A percentile compares a stretch with the other conserved stretches of the same genome.
Conservation (phyloP, 805 yeast genomes). For the Saccharomycopsis vini region DNA sequence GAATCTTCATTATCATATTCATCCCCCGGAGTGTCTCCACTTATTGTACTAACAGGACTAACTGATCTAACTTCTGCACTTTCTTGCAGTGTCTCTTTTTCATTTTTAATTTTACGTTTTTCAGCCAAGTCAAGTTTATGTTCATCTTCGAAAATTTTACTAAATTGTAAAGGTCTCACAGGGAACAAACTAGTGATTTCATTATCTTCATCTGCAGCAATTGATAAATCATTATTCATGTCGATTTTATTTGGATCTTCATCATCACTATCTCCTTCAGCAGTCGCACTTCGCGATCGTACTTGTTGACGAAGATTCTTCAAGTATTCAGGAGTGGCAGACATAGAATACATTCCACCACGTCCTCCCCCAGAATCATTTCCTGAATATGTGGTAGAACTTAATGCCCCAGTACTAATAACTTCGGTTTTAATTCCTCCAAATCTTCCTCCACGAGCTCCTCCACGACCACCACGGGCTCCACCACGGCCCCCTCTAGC, state of each 20-base stretch:
- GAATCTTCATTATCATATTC: slow-evolving; percentile 14
- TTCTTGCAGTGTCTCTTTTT: too few relatives aligned
- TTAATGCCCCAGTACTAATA: slow-evolving; percentile 65
- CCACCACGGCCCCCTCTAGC: slow-evolving; percentile 29
- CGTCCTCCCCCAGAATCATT: background rate
- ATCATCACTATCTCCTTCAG: slow-evolving; percentile 20
- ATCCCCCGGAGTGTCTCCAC: background rate
- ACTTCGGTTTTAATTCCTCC: slow-evolving; percentile 41
- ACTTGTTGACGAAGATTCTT: slow-evolving; percentile 7
- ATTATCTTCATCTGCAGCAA: slow-evolving; percentile 34
- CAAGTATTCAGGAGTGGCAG: slow-evolving; percentile 31
- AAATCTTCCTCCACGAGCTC: slow-evolving; percentile 26
- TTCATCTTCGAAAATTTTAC: slow-evolving; percentile 27
- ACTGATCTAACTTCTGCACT: too few relatives aligned
- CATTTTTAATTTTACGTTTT: background rate
- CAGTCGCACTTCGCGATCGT: slow-evolving; percentile 16
- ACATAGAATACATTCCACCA: slow-evolving; percentile 14
- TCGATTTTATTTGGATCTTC: slow-evolving; percentile 32
- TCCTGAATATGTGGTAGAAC: slow-evolving; percentile 23
- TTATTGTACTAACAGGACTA: background rate
- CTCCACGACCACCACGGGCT: slow-evolving; percentile 29
- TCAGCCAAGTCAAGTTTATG: slow-evolving; percentile 29
- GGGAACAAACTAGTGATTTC: slow-evolving; percentile 30
- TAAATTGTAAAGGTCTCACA: slow-evolving; percentile 33
- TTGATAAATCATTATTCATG: slow-evolving; percentile 34